Evolutionary conservation across 768 basidiomycete genomes (phyloP).

Genomic region (Kwoniella dejecticola): DNA sequence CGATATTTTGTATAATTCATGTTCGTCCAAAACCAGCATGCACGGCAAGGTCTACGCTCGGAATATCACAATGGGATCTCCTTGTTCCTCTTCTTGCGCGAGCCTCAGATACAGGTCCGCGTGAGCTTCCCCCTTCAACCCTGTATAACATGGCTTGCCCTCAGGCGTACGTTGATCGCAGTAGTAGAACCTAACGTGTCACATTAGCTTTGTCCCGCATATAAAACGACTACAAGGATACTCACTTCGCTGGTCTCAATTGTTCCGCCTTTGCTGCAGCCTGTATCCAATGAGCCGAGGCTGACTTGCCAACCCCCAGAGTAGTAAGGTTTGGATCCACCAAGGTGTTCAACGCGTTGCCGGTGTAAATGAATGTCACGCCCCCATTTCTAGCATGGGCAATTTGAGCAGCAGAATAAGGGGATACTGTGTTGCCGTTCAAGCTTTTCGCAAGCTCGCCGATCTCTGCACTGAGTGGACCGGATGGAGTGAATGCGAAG

Average conservation of each 20-base stretch:
- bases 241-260: conserved; percentile 9
- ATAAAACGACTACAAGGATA: neutral
- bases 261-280: neutral
- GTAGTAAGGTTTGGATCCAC: neutral
- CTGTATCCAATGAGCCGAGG: conserved; percentile 2
- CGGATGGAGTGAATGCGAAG: neutral
- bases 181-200: conserved; percentile 2
- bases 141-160: conserved; percentile 4
- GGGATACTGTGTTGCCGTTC: conserved; percentile 1
- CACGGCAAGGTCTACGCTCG: neutral
- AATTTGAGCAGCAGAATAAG: conserved; percentile 4
- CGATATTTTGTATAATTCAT: no score
- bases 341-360: conserved; percentile 2
- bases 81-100: conserved; percentile 6
- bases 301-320: conserved; percentile 1
- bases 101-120: conserved; percentile 8
- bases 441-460: neutral
- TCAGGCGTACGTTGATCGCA: conserved; percentile 2
- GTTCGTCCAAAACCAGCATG: no score
- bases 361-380: conserved; percentile 5
- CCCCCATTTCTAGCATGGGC: neutral
- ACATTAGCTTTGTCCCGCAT: neutral
- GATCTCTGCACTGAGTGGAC: neutral
- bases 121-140: conserved; percentile 7
- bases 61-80: conserved; percentile 6